Evolutionary conservation across 805 yeast species (phyloP).

Genomic region (Lachancea kluyveri): DNA sequence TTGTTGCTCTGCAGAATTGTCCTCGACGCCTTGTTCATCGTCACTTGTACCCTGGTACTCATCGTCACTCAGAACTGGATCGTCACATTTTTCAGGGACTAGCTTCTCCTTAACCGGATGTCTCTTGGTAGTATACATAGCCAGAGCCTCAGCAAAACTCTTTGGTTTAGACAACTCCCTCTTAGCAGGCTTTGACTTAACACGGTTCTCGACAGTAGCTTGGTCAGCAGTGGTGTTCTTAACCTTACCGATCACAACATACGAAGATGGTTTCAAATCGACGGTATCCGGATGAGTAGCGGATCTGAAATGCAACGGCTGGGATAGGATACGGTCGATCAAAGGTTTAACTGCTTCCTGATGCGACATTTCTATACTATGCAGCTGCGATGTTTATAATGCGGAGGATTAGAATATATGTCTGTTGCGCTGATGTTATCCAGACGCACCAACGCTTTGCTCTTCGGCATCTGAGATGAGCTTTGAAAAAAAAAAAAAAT

Average conservation of each 20-base stretch:
- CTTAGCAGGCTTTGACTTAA: conserved; percentile 48
- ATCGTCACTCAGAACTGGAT: conserved; percentile 13
- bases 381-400: too few relatives aligned
- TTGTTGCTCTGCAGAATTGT: not conserved
- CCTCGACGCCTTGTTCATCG: conserved; percentile 27
- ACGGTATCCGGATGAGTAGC: conserved; percentile 51
- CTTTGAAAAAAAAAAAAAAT: too few relatives aligned
- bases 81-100: conserved; percentile 3
- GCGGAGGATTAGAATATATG: too few relatives aligned
- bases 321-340: conserved; percentile 53
- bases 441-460: too few relatives aligned
- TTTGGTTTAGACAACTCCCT: conserved; percentile 52
- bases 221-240: not conserved
- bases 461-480: too few relatives aligned
- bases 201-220: not conserved
- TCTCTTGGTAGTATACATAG: conserved; percentile 24
- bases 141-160: conserved; percentile 43
- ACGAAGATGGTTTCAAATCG: conserved; percentile 41
- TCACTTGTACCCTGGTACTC: conserved; percentile 25
- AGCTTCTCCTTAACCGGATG: conserved; percentile 3
- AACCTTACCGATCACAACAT: conserved; percentile 35
- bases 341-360: conserved; percentile 39
- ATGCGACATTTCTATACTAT: too few relatives aligned
- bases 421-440: too few relatives aligned
- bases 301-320: conserved; percentile 57